Percentiles rank a stretch among this genome's conserved stretches.
Conservation (phyloP, 2,329 filamentous ascomycete genomes). For the Cladosporium colombiae region DNA sequence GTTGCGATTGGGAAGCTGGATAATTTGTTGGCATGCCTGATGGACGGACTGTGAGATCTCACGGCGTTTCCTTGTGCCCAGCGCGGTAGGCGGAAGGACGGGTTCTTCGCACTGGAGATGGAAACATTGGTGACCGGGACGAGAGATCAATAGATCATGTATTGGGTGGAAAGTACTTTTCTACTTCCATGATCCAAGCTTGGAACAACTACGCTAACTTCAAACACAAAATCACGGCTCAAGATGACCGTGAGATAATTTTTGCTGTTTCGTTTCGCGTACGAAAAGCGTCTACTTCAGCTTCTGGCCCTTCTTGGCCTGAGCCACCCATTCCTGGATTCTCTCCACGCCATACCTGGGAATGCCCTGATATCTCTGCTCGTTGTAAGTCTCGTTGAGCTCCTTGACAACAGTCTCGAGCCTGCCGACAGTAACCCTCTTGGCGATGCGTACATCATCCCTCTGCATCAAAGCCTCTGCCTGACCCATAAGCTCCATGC, state of each 20-base stretch:
- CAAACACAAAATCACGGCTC: neutral
- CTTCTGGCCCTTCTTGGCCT: constrained; percentile 20
- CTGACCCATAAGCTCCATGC: constrained; percentile 22
- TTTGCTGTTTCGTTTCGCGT: neutral
- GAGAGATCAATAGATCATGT: neutral
- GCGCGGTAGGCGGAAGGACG: neutral
- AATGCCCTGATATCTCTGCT: constrained; percentile 23
- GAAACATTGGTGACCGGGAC: neutral
- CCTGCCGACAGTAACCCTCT: constrained; percentile 22
- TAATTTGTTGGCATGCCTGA: neutral
- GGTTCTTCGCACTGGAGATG: neutral
- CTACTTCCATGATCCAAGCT: neutral
- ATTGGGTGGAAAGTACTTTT: neutral
- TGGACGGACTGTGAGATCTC: neutral
- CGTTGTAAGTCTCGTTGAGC: constrained; percentile 25
- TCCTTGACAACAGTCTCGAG: constrained; percentile 22
- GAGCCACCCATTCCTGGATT: constrained; percentile 22
- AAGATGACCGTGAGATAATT: neutral
- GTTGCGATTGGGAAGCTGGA: neutral
- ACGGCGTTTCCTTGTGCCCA: neutral
- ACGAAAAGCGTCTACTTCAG: neutral
- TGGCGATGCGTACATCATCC: constrained; percentile 17
- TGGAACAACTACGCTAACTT: neutral
- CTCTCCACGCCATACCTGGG: constrained; percentile 21
- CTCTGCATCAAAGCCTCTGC: constrained; percentile 21